A percentile compares a stretch with the other conserved stretches of the same genome.
Conservation (phyloP, 1,139 yeast species). For the Geotrichum klebahnii region DNA sequence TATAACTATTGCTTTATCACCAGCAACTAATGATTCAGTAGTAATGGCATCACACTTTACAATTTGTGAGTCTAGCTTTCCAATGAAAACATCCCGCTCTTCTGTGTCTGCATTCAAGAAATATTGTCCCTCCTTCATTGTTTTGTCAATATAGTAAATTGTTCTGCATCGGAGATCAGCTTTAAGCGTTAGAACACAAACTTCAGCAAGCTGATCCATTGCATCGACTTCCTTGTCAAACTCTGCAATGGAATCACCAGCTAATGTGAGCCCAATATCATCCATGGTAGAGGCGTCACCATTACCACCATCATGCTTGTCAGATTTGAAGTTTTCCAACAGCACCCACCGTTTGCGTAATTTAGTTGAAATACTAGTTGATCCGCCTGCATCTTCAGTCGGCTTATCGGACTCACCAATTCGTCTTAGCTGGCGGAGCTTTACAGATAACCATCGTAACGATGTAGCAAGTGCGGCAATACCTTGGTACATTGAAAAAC, state of each 20-base stretch:
- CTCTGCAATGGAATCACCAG: constrained; percentile 43
- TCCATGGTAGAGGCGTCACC: constrained; percentile 21
- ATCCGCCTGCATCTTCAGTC: constrained; percentile 5
- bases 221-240: constrained; percentile 50
- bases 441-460: constrained; percentile 18
- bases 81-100: constrained; percentile 58
- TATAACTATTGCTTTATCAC: constrained; percentile 37
- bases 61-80: constrained; percentile 57
- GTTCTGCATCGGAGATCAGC: constrained; percentile 63
- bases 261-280: constrained; percentile 24
- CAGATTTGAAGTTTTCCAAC: constrained; percentile 27
- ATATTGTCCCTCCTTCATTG: constrained; percentile 41
- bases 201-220: constrained; percentile 48
- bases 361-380: constrained; percentile 7
- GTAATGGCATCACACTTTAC: constrained; percentile 47
- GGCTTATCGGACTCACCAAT: constrained; percentile 17
- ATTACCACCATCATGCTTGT: constrained; percentile 21
- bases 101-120: constrained; percentile 51
- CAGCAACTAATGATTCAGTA: constrained; percentile 32
- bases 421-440: constrained; percentile 13
- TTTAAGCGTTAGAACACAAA: constrained; percentile 55
- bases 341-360: constrained; percentile 36
- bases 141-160: constrained; percentile 54
- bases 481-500: constrained; percentile 14
- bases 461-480: constrained; percentile 21